Percentiles rank a stretch among this genome's conserved stretches.
Conservation (phyloP, 768 basidiomycete species). For the Lyophyllum shimeji region DNA sequence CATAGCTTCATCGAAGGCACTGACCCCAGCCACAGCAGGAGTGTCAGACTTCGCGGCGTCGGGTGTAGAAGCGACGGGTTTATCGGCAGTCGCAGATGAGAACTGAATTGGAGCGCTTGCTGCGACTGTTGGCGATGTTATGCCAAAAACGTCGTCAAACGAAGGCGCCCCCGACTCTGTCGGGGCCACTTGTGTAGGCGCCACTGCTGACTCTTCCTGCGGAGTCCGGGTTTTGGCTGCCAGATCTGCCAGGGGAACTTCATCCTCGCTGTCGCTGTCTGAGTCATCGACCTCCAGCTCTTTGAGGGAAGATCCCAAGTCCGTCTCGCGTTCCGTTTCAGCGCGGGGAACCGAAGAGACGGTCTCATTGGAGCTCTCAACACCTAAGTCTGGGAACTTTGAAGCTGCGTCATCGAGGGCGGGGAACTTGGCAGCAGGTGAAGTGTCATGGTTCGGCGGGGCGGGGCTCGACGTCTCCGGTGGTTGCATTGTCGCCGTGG, state of each 20-base stretch:
- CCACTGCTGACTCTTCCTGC: constrained; percentile 16
- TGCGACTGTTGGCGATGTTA: constrained; percentile 24
- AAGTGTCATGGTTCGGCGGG: constrained; percentile 12
- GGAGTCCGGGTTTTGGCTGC: constrained; percentile 24
- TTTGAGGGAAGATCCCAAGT: constrained; percentile 50
- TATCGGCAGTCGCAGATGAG: constrained; percentile 16
- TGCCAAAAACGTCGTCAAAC: constrained; percentile 63
- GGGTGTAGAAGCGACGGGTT: constrained; percentile 14
- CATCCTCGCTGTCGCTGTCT: constrained; percentile 51
- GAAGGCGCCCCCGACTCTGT: constrained; percentile 15
- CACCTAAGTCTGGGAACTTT: constrained; percentile 39
- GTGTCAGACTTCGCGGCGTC: constrained; percentile 15
- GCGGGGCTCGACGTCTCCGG: constrained; percentile 18
- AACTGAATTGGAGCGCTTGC: background rate
- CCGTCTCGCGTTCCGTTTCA: constrained; percentile 37
- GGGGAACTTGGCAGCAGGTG: constrained; percentile 23
- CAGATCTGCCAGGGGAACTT: constrained; percentile 36
- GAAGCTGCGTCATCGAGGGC: constrained; percentile 36
- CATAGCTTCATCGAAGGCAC: constrained; percentile 77
- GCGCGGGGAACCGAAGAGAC: constrained; percentile 14
- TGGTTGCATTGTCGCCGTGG: constrained; percentile 30
- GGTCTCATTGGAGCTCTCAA: constrained; percentile 11
- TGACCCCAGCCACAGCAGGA: constrained; percentile 45
- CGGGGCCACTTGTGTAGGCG: constrained; percentile 7
- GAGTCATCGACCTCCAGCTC: constrained; percentile 60